Base-by-base conservation (phyloP, 2,329 filamentous ascomycete genomes). In the Cyphellophora attinorum region DNA sequence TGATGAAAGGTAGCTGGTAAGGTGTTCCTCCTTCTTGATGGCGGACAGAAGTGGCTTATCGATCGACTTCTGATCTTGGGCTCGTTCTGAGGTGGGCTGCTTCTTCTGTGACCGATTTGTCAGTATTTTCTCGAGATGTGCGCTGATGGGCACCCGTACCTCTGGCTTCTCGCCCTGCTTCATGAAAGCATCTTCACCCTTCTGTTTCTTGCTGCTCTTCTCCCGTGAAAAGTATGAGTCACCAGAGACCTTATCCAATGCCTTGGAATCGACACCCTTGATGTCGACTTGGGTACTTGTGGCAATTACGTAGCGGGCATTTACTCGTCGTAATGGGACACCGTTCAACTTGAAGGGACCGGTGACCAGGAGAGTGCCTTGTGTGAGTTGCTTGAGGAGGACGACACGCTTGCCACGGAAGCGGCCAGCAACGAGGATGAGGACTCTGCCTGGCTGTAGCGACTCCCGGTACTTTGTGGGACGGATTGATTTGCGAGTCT, bases 321-420 rank as follows among this genome's bases (percentile, higher is more conserved):
- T 67, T 42, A 67, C 64, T 66, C 84, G 79, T 71, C 91, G 82
- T 61, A 98, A 81, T 55, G 91, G 91, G 52, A 98, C 91, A 68
- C 91, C 91, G 75, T 98, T 98, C 74, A 98, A 82, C 82, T 96
- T 98, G 84, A 96, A 98, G 64, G 91, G 91, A 59, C 91, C 91
- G 63, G 91, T 98, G 59, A 98, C 86, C 65, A 98, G 85, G 67
- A 98, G 86, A 52, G 95, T 85, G 72, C 91, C 91, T 74, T 95
- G 85, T 62, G 85, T 76, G 61, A 98, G 88, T 69, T 81, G 78
- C 81, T 96, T 96, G 67, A 98, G 83, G 71, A 96, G 86, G 61
- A 98, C 76, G 60, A 98, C 91, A 65, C 91, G 91, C 86, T 98
- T 98, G 77, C 91, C 91, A 60, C 91, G 89, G 85, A 96, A 98